A percentile compares a stretch with the other conserved stretches of the same genome.
Conservation (phyloP, 768 basidiomycete genomes). For the Sistotremastrum suecicum region DNA sequence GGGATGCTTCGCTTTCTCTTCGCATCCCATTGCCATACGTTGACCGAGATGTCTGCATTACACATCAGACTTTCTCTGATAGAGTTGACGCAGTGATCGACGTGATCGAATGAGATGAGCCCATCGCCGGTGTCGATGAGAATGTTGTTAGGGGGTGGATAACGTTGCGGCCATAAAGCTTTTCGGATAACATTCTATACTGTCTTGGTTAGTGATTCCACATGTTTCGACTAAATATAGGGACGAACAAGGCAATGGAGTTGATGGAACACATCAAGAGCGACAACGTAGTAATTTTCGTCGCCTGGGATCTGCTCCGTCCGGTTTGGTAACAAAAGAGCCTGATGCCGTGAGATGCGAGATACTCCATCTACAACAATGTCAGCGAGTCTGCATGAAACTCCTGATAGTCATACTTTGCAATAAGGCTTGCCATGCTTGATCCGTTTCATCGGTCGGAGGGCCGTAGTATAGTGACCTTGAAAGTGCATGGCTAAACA, state of each 20-base stretch:
- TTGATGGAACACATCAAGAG: constrained; percentile 16
- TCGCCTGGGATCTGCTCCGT: constrained; percentile 12
- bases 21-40: constrained; percentile 17
- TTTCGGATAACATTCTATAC: neutral
- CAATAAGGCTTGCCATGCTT: constrained; percentile 11
- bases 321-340: constrained; percentile 9
- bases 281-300: constrained; percentile 11
- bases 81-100: constrained; percentile 14
- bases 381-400: too few relatives aligned
- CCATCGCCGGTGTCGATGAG: too few relatives aligned
- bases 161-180: neutral
- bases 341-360: constrained; percentile 11
- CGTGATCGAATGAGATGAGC: constrained; percentile 2
- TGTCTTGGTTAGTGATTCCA: neutral
- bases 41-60: constrained; percentile 12
- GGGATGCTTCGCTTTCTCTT: neutral
- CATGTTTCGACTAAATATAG: neutral
- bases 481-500: too few relatives aligned
- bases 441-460: constrained; percentile 11
- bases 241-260: constrained; percentile 15
- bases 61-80: constrained; percentile 15
- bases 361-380: constrained; percentile 9
- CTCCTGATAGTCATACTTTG: too few relatives aligned
- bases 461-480: constrained; percentile 8
- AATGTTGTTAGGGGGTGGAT: neutral